A percentile compares a stretch with the other conserved stretches of the same genome.
These are phyloP conservation scores for Maudiozyma pseudohumilis DNA, from an alignment of 805 yeast genomes.

Conservation along the genomic window DNA sequence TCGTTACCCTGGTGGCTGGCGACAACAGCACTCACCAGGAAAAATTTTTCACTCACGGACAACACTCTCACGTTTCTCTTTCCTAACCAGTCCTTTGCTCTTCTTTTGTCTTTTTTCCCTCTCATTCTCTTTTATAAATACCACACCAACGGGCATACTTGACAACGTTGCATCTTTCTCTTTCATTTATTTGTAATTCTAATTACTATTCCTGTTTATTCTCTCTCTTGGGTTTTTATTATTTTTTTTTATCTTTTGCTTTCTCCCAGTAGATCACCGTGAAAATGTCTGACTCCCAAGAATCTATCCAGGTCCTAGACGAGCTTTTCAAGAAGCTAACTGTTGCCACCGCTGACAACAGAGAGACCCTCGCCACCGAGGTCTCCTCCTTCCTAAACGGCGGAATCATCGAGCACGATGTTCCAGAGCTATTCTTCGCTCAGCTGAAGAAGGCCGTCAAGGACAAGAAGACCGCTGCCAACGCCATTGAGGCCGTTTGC, in stretches of 20 bases:
- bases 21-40: too few relatives aligned
- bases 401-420: slow-evolving; percentile 96
- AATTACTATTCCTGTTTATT: slow-evolving; percentile 1
- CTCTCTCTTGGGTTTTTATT: slow-evolving; percentile 1
- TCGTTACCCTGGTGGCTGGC: too few relatives aligned
- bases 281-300: slow-evolving; percentile 38
- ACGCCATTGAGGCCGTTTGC: slow-evolving; percentile 73
- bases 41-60: slow-evolving; percentile 3
- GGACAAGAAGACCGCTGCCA: slow-evolving; percentile 72
- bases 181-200: slow-evolving; percentile 2
- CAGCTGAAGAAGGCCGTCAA: slow-evolving; percentile 65
- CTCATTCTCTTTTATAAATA: background rate
- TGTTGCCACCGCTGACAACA: slow-evolving; percentile 77
- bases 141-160: too few relatives aligned
- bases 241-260: slow-evolving; percentile 1
- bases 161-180: slow-evolving; percentile 2
- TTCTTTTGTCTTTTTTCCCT: background rate
- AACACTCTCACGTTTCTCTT: too few relatives aligned
- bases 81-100: too few relatives aligned
- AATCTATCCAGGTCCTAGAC: slow-evolving; percentile 64
- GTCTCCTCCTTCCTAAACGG: slow-evolving; percentile 92
- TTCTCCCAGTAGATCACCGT: slow-evolving; percentile 6
- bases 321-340: slow-evolving; percentile 89
- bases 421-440: slow-evolving; percentile 78
- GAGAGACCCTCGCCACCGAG: slow-evolving; percentile 77